These are phyloP conservation scores for Hypoxylon rubiginosum DNA, from an alignment of 2,329 filamentous ascomycete species.

Conservation along the genomic window DNA sequence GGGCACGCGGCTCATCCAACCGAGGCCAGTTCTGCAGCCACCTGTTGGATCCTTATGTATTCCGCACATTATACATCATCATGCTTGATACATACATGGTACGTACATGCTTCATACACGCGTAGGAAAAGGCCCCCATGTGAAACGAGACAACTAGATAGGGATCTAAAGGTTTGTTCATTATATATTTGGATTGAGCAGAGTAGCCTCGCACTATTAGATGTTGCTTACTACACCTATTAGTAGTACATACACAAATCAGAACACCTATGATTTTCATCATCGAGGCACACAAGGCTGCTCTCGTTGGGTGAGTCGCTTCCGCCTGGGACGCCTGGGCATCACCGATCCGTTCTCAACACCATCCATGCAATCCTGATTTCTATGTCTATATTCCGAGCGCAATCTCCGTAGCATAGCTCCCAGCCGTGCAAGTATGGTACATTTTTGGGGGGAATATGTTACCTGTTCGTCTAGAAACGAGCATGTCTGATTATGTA, in stretches of 20 bases:
- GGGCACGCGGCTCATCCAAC: slow-evolving; percentile 33
- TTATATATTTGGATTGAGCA: slow-evolving; percentile 45
- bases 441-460: slow-evolving; percentile 44
- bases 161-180: slow-evolving; percentile 7
- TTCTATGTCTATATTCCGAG: slow-evolving; percentile 43
- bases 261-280: slow-evolving; percentile 26
- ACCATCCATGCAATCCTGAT: slow-evolving; percentile 46
- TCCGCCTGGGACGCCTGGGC: slow-evolving; percentile 33
- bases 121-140: not conserved
- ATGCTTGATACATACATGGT: slow-evolving; percentile 17
- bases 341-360: slow-evolving; percentile 42
- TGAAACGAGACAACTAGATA: not conserved
- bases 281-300: slow-evolving; percentile 25
- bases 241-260: slow-evolving; percentile 47
- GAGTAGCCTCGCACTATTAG: slow-evolving; percentile 46
- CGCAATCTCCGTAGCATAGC: slow-evolving; percentile 27
- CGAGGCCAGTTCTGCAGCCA: slow-evolving; percentile 47
- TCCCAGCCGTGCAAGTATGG: slow-evolving; percentile 44
- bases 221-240: slow-evolving; percentile 39
- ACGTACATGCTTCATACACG: slow-evolving; percentile 7
- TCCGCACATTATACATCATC: slow-evolving; percentile 32
- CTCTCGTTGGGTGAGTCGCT: slow-evolving; percentile 26
- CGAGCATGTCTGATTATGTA: not conserved
- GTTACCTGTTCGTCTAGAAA: slow-evolving; percentile 48
- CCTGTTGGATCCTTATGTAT: slow-evolving; percentile 43